These are phyloP conservation scores for Hypoxylon rubiginosum DNA, from an alignment of 2,329 filamentous ascomycete genomes.

Conservation along the genomic window DNA sequence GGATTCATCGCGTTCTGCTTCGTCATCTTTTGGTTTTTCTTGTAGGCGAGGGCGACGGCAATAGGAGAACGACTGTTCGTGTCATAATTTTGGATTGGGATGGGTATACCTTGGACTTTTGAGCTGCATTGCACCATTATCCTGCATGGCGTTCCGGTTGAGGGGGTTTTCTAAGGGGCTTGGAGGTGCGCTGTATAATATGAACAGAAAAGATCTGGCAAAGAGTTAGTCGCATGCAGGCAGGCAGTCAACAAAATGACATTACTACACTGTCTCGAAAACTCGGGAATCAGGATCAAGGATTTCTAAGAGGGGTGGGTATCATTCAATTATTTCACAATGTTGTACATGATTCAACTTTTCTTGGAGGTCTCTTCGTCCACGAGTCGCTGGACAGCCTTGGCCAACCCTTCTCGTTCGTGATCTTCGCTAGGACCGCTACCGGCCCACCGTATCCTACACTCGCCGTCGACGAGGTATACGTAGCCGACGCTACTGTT, in stretches of 20 bases:
- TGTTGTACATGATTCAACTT: conserved; percentile 20
- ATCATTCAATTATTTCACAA: conserved; percentile 44
- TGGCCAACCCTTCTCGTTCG: conserved; percentile 77
- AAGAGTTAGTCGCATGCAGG: conserved; percentile 17
- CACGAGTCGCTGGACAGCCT: conserved; percentile 72
- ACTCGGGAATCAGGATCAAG: neutral
- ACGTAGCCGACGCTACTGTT: conserved; percentile 96
- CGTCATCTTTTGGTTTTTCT: conserved; percentile 84
- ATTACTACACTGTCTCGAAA: conserved; percentile 7
- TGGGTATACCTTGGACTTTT: conserved; percentile 34
- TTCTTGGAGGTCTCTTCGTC: conserved; percentile 63
- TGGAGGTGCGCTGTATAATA: conserved; percentile 35
- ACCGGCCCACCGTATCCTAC: conserved; percentile 93
- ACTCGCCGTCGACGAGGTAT: conserved; percentile 88
- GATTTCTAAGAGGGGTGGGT: conserved; percentile 34
- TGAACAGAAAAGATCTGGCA: conserved; percentile 13
- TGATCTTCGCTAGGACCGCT: conserved; percentile 76
- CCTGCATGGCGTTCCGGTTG: conserved; percentile 39
- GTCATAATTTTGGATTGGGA: conserved; percentile 20
- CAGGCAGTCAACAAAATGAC: conserved; percentile 19
- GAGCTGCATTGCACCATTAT: conserved; percentile 29
- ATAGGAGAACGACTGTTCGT: conserved; percentile 7
- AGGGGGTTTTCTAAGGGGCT: conserved; percentile 4
- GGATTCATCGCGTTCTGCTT: conserved; percentile 93
- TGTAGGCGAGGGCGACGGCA: conserved; percentile 63